These are phyloP conservation scores for Przewalskia tangutica DNA, from an alignment of 257 asterid species.

Conservation along the genomic window DNA sequence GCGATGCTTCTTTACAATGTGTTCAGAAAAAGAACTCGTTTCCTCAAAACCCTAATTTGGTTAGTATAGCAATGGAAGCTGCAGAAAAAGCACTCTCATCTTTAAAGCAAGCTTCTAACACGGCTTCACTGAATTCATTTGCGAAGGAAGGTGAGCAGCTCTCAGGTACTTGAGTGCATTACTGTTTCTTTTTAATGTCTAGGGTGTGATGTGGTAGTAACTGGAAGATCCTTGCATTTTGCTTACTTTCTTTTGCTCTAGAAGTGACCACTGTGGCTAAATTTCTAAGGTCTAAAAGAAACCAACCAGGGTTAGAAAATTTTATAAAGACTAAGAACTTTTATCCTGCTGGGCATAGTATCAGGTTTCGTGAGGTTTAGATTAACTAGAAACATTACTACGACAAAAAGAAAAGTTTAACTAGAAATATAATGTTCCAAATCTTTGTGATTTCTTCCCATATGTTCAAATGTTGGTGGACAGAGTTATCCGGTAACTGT, in stretches of 20 bases:
- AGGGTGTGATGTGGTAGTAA: not conserved
- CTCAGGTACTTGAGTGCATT: not conserved
- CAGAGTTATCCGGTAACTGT: too few species aligned
- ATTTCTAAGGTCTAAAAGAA: not conserved
- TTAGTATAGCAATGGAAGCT: slow-evolving; percentile 35
- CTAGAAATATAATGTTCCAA: not conserved
- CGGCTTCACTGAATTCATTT: not conserved
- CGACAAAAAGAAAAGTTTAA: too few species aligned
- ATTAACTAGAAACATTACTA: too few species aligned
- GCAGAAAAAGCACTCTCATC: slow-evolving; percentile 54
- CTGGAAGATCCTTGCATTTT: not conserved
- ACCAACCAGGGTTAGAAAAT: not conserved
- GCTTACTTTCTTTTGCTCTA: not conserved
- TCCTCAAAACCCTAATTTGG: slow-evolving; percentile 25
- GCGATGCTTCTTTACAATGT: slow-evolving; percentile 13
- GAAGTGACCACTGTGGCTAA: too few species aligned
- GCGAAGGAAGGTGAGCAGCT: slow-evolving; percentile 17
- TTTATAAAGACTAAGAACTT: not conserved
- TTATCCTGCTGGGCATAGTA: not conserved
- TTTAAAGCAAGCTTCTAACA: slow-evolving; percentile 23
- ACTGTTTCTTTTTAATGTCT: not conserved
- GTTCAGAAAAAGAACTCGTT: slow-evolving; percentile 14
- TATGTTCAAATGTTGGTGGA: too few species aligned
- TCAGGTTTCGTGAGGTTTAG: not conserved
- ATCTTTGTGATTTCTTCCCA: not conserved